Base-by-base conservation (phyloP, 768 basidiomycete species). In the Tubosaeta sp. region DNA sequence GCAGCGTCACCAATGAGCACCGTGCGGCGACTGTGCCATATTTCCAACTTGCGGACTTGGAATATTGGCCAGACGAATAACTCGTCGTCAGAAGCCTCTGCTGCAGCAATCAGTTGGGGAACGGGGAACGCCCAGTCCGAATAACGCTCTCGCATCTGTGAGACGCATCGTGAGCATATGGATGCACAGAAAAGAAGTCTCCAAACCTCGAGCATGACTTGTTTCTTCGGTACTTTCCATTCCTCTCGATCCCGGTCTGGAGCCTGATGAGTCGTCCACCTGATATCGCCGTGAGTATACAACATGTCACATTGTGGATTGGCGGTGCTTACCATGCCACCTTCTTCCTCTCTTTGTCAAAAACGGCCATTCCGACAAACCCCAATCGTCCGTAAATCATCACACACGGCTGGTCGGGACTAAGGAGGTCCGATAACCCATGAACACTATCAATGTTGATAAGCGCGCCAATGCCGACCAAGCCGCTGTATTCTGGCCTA, bases 1-100 rank as follows among this genome's bases (percentile, higher is more conserved):
- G 63, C 65, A 41, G 66, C 66, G n/a, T 67, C 67, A 3, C 66
- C 66, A 21, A 69, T 55, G n/a, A 67, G 58, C 7, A 69, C 59
- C 29, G 61, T 56, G 9, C 56, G 56, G 41, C 46, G 52, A 44
- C 65, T 57, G 34, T 66, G 54, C 66, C 63, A 63, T 24, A 25
- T 53, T 34, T 58, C 49, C 36, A 67, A 54, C 40, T 51, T 67
- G 24, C 49, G 52, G 5, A 66, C 54, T 40, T 57, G 56, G 19
- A 57, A 69, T 19, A 65, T 31, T n/a, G 66, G 66, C 66, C 63
- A 69, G 30, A 69, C 24, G 14, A 65, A 54, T 14, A 62, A 46
- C 13, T 56, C 36, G 3, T 55, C 48, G 0, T 52, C 52, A 8
- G 57, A 58, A 10, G 49, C 54, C 19, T 48, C 63, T 32, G 59